Percentiles rank a stretch among this genome's conserved stretches.
These are phyloP conservation scores for Fusarium oxysporum DNA, from an alignment of 2,329 filamentous ascomycete species.

Conservation along the genomic window DNA sequence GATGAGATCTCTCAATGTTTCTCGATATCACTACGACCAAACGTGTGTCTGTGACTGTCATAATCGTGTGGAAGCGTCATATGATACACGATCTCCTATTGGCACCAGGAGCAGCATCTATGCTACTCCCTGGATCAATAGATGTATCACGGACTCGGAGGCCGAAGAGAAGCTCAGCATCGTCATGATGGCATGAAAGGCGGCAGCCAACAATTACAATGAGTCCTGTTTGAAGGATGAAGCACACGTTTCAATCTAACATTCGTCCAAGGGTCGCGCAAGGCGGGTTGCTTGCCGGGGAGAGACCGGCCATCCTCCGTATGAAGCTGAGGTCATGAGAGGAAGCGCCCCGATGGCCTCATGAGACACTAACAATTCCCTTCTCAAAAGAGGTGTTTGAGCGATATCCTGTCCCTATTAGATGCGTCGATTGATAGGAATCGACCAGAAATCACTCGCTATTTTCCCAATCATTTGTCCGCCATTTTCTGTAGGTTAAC, in stretches of 20 bases:
- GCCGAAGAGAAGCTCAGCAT: neutral
- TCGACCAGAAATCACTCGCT: neutral
- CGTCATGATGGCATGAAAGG: constrained; percentile 22
- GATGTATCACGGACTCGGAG: neutral
- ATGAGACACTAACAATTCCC: neutral
- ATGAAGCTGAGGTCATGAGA: neutral
- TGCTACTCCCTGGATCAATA: neutral
- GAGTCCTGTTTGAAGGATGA: constrained; percentile 3
- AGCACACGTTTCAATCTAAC: constrained; percentile 30
- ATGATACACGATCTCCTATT: neutral
- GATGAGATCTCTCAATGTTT: neutral
- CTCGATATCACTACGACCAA: neutral
- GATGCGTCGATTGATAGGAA: neutral
- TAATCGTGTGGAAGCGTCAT: constrained; percentile 9
- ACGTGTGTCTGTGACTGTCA: neutral
- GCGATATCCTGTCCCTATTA: neutral
- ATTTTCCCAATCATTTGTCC: neutral
- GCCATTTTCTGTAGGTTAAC: constrained; percentile 1
- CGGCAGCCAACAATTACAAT: constrained; percentile 1
- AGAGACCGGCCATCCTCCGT: constrained; percentile 1
- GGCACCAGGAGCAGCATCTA: neutral
- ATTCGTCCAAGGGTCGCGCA: constrained; percentile 20
- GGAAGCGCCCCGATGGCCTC: constrained; percentile 5
- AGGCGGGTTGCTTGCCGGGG: neutral
- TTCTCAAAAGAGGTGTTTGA: neutral